phyloP scores from a whole-genome alignment of 2,329 filamentous ascomycete species.

The Colletotrichum cereale region DNA sequence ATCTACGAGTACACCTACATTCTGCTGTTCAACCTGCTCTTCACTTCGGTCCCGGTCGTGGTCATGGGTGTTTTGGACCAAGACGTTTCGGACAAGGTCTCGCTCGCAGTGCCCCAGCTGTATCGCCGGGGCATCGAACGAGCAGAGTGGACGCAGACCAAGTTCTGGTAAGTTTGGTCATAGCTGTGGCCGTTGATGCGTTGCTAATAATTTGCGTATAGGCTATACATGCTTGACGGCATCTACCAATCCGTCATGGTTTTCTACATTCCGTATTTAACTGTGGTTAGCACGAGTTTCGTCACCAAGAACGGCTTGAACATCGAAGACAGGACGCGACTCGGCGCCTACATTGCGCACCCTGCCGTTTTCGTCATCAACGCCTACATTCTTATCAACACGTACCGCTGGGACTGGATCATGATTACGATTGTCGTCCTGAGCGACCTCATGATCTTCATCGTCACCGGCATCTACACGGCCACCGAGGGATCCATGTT shows the following conservation, averaged over 20 bases:
- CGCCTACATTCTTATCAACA: conserved; percentile 94
- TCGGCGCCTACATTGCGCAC: conserved; percentile 89
- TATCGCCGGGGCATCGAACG: conserved; percentile 97
- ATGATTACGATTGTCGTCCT: conserved; percentile 85
- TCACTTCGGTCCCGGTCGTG: conserved; percentile 94
- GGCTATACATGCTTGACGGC: conserved; percentile 94
- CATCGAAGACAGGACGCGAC: conserved; percentile 82
- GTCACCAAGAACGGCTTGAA: conserved; percentile 79
- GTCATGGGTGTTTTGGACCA: conserved; percentile 98
- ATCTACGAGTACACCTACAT: conserved; percentile 99
- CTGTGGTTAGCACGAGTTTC: conserved; percentile 78
- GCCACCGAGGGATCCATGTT: conserved; percentile 51
- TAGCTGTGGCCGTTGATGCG: neutral
- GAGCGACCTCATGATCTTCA: conserved; percentile 89
- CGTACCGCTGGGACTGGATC: conserved; percentile 98
- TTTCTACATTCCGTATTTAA: conserved; percentile 91
- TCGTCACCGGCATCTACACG: conserved; percentile 93
- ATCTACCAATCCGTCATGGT: conserved; percentile 94
- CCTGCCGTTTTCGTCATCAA: conserved; percentile 92
- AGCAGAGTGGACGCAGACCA: conserved; percentile 93
- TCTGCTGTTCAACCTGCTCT: conserved; percentile 94
- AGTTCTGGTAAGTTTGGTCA: conserved; percentile 84
- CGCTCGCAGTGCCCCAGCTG: conserved; percentile 92
- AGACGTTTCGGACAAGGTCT: conserved; percentile 94
- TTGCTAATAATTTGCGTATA: conserved; percentile 56